Conservation (phyloP, 129 eudicot genomes). For the Rutidosis leptorrhynchoides region DNA sequence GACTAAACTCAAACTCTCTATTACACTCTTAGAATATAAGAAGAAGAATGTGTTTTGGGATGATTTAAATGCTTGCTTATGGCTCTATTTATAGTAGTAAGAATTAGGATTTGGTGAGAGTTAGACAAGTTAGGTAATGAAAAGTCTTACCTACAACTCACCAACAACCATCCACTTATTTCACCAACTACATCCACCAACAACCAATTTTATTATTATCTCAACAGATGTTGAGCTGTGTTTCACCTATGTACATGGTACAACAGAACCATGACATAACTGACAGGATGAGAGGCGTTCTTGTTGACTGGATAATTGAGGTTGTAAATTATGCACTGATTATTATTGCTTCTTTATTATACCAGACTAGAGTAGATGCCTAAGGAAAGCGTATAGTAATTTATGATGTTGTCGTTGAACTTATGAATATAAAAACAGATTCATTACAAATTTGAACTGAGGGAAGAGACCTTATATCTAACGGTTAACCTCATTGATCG, state of each 20-base stretch:
- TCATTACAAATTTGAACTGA: conserved; percentile 87
- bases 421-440: conserved; percentile 41
- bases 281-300: conserved; percentile 85
- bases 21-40: too few relatives aligned
- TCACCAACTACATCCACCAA: too few relatives aligned
- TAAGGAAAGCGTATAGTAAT: background rate
- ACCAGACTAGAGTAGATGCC: too few relatives aligned
- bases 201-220: too few relatives aligned
- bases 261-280: conserved; percentile 59
- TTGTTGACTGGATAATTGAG: conserved; percentile 94
- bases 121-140: too few relatives aligned
- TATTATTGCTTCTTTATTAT: background rate
- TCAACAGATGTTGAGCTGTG: conserved; percentile 66
- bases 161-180: too few relatives aligned
- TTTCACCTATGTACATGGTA: conserved; percentile 64
- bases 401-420: background rate
- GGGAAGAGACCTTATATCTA: conserved; percentile 90
- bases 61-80: too few relatives aligned
- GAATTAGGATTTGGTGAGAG: too few relatives aligned
- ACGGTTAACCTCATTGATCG: conserved; percentile 87
- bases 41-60: too few relatives aligned
- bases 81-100: too few relatives aligned
- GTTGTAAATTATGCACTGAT: conserved; percentile 25
- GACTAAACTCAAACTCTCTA: too few relatives aligned
- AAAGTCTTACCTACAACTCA: too few relatives aligned